A percentile compares a stretch with the other conserved stretches of the same genome.
phyloP scores from a whole-genome alignment of 2,329 filamentous ascomycete species.

The Fusarium dimerum region DNA sequence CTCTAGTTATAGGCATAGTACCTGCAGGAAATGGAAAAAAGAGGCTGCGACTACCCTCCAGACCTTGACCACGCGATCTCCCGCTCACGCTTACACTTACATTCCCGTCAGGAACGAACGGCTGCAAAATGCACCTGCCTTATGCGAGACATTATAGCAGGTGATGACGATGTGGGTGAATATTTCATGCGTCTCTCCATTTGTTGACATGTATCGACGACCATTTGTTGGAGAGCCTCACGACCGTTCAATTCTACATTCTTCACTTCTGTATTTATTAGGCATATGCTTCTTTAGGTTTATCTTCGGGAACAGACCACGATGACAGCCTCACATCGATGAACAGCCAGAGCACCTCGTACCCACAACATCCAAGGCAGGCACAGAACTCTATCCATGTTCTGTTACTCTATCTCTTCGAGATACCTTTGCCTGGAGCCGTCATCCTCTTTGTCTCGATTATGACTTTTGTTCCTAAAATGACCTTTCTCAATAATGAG shows the following conservation, averaged over 20 bases:
- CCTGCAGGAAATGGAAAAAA: not conserved
- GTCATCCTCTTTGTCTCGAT: not conserved
- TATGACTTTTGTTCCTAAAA: not conserved
- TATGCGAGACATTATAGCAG: not conserved
- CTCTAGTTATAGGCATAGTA: too few relatives aligned
- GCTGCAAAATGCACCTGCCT: constrained; percentile 19
- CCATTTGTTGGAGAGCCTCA: too few relatives aligned
- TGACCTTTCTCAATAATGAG: not conserved
- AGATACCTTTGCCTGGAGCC: not conserved
- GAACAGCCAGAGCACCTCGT: not conserved
- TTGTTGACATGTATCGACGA: not conserved
- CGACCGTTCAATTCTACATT: too few relatives aligned
- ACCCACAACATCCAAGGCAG: not conserved
- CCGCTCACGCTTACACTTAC: constrained; percentile 18
- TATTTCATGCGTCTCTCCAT: not conserved
- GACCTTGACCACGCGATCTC: constrained; percentile 17
- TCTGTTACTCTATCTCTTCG: not conserved
- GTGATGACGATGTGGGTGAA: not conserved
- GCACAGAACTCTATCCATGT: not conserved
- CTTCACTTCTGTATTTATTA: too few relatives aligned
- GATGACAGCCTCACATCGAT: too few relatives aligned
- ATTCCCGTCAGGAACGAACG: constrained; percentile 15
- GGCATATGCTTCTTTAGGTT: too few relatives aligned
- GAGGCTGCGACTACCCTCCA: not conserved
- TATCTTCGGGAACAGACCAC: too few relatives aligned